These are phyloP conservation scores for Leccinum rimulosum DNA, from an alignment of 768 basidiomycete species.

Conservation along the genomic window DNA sequence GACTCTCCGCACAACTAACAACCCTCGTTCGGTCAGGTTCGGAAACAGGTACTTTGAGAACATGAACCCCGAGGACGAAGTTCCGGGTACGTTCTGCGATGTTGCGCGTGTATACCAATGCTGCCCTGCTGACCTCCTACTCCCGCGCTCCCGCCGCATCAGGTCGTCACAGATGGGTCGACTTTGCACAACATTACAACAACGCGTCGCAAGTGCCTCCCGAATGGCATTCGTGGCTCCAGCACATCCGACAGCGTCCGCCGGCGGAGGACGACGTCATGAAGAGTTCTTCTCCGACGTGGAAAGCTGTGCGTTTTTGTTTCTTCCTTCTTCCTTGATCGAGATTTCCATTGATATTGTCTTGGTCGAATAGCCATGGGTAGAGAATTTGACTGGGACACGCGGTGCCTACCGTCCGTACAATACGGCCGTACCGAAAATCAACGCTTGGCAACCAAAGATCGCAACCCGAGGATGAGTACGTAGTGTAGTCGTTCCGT, in stretches of 20 bases:
- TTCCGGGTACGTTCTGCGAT: slow-evolving; percentile 62
- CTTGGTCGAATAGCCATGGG: slow-evolving; percentile 55
- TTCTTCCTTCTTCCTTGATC: background rate
- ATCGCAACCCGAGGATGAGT: slow-evolving; percentile 45
- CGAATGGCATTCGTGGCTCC: slow-evolving; percentile 97
- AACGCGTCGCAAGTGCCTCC: slow-evolving; percentile 93
- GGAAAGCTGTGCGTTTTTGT: slow-evolving; percentile 70
- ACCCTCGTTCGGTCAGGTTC: slow-evolving; percentile 50
- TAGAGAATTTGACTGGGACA: slow-evolving; percentile 91
- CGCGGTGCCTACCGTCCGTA: slow-evolving; percentile 88
- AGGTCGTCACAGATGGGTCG: slow-evolving; percentile 98
- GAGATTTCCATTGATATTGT: background rate
- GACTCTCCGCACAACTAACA: slow-evolving; percentile 5
- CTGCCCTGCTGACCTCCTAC: background rate
- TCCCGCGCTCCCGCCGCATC: background rate
- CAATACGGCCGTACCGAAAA: slow-evolving; percentile 82
- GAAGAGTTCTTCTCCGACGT: slow-evolving; percentile 65
- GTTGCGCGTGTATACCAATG: background rate
- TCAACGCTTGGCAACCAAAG: slow-evolving; percentile 82
- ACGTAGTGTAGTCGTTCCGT: background rate
- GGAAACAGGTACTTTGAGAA: slow-evolving; percentile 97
- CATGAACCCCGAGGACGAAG: slow-evolving; percentile 78
- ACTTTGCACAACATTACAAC: slow-evolving; percentile 86
- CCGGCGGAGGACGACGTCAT: slow-evolving; percentile 75
- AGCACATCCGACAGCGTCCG: slow-evolving; percentile 82